Evolutionary conservation across 345 rosid species (phyloP).

Genomic region (Draba incana): DNA sequence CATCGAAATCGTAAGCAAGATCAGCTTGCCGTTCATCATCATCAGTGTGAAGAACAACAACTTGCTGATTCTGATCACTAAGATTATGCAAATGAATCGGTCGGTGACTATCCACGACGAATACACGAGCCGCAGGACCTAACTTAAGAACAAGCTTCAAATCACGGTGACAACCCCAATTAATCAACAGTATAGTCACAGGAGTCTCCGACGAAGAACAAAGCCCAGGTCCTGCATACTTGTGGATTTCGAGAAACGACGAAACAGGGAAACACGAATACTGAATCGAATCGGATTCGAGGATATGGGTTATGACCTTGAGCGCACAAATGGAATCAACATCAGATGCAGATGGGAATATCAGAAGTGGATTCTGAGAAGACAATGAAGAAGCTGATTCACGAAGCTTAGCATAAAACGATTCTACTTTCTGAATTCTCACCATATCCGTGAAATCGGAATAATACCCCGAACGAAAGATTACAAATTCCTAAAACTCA

Average conservation of each 20-base stretch:
- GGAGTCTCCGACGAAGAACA: slow-evolving; percentile 54
- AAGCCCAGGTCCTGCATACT: slow-evolving; percentile 65
- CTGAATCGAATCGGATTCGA: slow-evolving; percentile 87
- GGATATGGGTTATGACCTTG: slow-evolving; percentile 75
- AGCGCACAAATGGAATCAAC: slow-evolving; percentile 91
- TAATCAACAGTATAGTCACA: slow-evolving; percentile 65
- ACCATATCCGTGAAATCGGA: slow-evolving; percentile 57
- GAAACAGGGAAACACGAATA: slow-evolving; percentile 96
- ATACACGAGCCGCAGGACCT: slow-evolving; percentile 64
- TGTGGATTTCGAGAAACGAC: slow-evolving; percentile 75
- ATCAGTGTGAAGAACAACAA: slow-evolving; percentile 76
- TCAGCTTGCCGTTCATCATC: slow-evolving; percentile 90
- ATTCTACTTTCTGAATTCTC: slow-evolving; percentile 70
- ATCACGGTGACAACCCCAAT: slow-evolving; percentile 97
- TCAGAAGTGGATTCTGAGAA: slow-evolving; percentile 63
- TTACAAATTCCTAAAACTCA: no score
- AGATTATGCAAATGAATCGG: slow-evolving; percentile 93
- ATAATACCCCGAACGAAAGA: slow-evolving; percentile 4
- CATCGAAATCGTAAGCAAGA: slow-evolving; percentile 80
- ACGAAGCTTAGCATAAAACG: slow-evolving; percentile 72
- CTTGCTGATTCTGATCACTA: slow-evolving; percentile 69
- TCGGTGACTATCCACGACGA: slow-evolving; percentile 90
- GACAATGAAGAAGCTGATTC: slow-evolving; percentile 66
- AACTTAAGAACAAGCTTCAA: slow-evolving; percentile 56
- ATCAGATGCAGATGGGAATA: slow-evolving; percentile 93